Conservation (phyloP, 2,329 filamentous ascomycete genomes). For the Falciphora oryzae region DNA sequence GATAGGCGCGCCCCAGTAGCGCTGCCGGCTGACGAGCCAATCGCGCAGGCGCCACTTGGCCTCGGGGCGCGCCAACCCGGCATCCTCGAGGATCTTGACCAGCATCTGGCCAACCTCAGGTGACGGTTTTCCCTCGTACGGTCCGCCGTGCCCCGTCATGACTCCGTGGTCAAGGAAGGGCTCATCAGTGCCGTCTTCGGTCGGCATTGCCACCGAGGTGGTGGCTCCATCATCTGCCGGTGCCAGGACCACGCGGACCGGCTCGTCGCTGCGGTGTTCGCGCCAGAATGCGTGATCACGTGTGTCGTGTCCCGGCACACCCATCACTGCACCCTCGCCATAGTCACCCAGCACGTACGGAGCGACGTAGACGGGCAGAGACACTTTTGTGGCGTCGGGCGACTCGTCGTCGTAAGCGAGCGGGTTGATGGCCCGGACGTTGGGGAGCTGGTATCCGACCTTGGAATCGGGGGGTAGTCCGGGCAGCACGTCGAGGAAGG, state of each 20-base stretch:
- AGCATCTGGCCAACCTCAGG: slow-evolving; percentile 56
- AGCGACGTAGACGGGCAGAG: slow-evolving; percentile 72
- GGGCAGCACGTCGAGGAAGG: slow-evolving; percentile 60
- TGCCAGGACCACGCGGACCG: slow-evolving; percentile 58
- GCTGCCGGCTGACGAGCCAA: slow-evolving; percentile 87
- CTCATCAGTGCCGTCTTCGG: slow-evolving; percentile 27
- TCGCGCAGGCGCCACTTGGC: slow-evolving; percentile 79
- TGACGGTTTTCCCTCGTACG: slow-evolving; percentile 59
- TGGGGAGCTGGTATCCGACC: slow-evolving; percentile 61
- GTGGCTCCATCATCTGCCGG: slow-evolving; percentile 43
- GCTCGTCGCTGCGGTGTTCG: slow-evolving; percentile 55
- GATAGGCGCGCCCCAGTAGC: slow-evolving; percentile 89
- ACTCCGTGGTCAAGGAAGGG: slow-evolving; percentile 62
- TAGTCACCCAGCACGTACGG: slow-evolving; percentile 83
- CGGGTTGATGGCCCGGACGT: slow-evolving; percentile 59
- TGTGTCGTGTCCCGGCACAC: slow-evolving; percentile 78
- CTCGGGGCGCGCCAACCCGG: slow-evolving; percentile 52
- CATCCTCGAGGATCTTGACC: slow-evolving; percentile 47
- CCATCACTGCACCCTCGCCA: slow-evolving; percentile 85
- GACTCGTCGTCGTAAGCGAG: slow-evolving; percentile 49
- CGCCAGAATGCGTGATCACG: slow-evolving; percentile 79
- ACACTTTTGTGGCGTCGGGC: slow-evolving; percentile 44
- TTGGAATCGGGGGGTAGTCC: slow-evolving; percentile 50
- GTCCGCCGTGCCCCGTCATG: slow-evolving; percentile 60
- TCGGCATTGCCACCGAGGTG: slow-evolving; percentile 24